phyloP scores from a whole-genome alignment of 768 basidiomycete species.

The Clitopilus hobsonii region DNA sequence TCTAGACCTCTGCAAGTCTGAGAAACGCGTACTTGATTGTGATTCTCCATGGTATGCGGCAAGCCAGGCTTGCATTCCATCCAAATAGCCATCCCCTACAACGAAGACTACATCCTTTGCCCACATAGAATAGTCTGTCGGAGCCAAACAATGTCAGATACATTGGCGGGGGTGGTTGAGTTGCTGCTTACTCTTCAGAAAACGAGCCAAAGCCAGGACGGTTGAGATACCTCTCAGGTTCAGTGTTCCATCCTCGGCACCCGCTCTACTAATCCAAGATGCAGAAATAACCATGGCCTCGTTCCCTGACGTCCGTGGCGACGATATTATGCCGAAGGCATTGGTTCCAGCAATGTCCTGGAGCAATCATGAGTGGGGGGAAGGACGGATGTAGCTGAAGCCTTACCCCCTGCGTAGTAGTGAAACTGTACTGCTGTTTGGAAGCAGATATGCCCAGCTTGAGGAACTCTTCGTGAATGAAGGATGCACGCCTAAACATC shows the following conservation, averaged over 20 bases:
- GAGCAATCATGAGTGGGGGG: conserved; percentile 4
- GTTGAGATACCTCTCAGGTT: conserved; percentile 87
- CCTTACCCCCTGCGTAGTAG: conserved; percentile 44
- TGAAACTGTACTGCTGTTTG: conserved; percentile 64
- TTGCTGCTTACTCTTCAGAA: conserved; percentile 63
- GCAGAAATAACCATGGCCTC: conserved; percentile 93
- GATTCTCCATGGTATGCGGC: conserved; percentile 70
- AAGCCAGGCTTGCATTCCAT: conserved; percentile 93
- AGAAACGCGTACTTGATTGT: conserved; percentile 50
- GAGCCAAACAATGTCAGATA: neutral
- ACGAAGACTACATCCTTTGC: conserved; percentile 92
- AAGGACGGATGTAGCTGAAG: neutral
- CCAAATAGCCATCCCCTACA: conserved; percentile 81
- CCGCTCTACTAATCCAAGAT: conserved; percentile 75
- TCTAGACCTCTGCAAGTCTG: neutral
- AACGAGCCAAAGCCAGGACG: conserved; percentile 80
- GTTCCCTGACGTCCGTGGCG: conserved; percentile 88
- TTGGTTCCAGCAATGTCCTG: conserved; percentile 67
- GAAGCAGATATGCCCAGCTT: conserved; percentile 70
- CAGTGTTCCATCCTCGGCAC: conserved; percentile 49
- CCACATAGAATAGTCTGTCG: conserved; percentile 82
- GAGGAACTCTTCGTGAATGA: conserved; percentile 60
- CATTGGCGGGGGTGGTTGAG: neutral
- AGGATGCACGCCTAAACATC: conserved; percentile 55
- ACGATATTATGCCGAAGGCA: conserved; percentile 74